phyloP scores from a whole-genome alignment of 1,139 yeast species.

The Taiozyma onychis region DNA sequence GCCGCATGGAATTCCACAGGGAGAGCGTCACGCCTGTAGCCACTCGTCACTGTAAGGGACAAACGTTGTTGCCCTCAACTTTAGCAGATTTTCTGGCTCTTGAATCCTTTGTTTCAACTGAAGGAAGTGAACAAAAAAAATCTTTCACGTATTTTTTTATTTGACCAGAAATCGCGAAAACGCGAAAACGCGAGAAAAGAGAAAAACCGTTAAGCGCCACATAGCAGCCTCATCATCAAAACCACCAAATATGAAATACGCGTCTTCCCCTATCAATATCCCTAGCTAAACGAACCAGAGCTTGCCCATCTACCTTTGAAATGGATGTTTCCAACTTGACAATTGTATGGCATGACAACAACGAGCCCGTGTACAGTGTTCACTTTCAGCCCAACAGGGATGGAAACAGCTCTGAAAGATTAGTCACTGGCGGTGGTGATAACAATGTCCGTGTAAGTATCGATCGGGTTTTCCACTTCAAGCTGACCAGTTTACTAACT shows the following conservation, averaged over 20 bases:
- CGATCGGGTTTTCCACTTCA: constrained; percentile 1
- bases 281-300: background rate
- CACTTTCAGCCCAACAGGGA: constrained; percentile 57
- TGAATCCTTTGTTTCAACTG: background rate
- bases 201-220: background rate
- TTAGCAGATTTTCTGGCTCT: background rate
- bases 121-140: background rate
- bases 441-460: constrained; percentile 70
- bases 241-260: background rate
- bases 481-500: background rate
- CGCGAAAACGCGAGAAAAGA: background rate
- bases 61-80: background rate
- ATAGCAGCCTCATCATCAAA: background rate
- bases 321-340: constrained; percentile 11
- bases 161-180: background rate
- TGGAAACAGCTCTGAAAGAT: constrained; percentile 31
- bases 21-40: background rate
- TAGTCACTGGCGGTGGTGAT: constrained; percentile 95
- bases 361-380: constrained; percentile 77
- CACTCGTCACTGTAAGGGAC: background rate
- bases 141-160: background rate
- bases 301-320: background rate
- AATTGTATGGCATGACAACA: constrained; percentile 66
- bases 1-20: background rate
- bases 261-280: background rate